Percentiles rank a stretch among this genome's conserved stretches.
These are phyloP conservation scores for Psilocybe sp. DNA, from an alignment of 768 basidiomycete species.

Conservation along the genomic window DNA sequence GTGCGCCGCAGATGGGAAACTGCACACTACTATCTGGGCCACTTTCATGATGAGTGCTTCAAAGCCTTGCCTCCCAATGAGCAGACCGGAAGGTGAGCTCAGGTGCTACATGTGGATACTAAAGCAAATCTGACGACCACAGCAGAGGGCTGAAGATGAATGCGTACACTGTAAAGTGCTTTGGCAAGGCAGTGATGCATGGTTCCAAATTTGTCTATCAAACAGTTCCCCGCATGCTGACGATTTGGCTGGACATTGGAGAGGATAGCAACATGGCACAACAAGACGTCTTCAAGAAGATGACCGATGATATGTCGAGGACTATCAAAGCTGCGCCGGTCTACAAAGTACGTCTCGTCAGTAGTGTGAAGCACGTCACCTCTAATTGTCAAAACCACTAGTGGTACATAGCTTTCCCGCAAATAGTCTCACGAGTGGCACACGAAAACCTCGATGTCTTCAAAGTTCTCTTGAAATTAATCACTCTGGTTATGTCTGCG, in stretches of 20 bases:
- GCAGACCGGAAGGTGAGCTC: constrained; percentile 40
- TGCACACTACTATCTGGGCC: constrained; percentile 81
- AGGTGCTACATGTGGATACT: not conserved
- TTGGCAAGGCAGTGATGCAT: constrained; percentile 63
- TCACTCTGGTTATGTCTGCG: constrained; percentile 67
- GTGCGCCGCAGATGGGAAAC: constrained; percentile 68
- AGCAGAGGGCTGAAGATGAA: constrained; percentile 63
- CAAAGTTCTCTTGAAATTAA: constrained; percentile 58
- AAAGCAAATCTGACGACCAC: not conserved
- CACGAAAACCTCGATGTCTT: constrained; percentile 66
- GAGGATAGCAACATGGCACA: constrained; percentile 41
- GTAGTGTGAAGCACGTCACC: not conserved
- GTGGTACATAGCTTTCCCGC: constrained; percentile 97
- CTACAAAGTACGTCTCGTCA: constrained; percentile 62
- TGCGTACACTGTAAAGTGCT: constrained; percentile 61
- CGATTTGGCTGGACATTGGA: constrained; percentile 92
- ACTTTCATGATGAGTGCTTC: constrained; percentile 81
- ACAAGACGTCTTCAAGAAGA: constrained; percentile 44
- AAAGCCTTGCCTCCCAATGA: constrained; percentile 50
- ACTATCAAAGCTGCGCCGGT: constrained; percentile 62
- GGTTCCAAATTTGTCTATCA: constrained; percentile 98
- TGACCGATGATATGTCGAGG: constrained; percentile 54
- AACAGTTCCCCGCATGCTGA: constrained; percentile 89
- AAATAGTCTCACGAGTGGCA: constrained; percentile 92
- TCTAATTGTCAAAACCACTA: constrained; percentile 26